Evolutionary conservation across 2,329 filamentous ascomycete species (phyloP), one percentile per base, ranked within the genome.

Genomic region (Zasmidium citrigriseum): DNA sequence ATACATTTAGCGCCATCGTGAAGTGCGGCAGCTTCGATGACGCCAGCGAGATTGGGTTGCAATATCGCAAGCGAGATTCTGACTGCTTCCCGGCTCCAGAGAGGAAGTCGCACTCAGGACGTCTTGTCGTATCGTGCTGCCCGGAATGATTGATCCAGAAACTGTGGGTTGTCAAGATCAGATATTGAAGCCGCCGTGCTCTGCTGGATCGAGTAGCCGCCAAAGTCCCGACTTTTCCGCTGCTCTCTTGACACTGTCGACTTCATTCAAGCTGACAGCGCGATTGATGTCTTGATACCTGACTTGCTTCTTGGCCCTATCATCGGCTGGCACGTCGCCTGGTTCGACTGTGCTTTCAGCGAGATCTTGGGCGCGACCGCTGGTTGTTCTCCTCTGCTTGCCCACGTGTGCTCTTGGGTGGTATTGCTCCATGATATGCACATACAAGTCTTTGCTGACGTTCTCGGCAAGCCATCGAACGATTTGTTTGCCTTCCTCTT

Each of bases 351-450:
- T 53, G 56, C 63, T 63, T 64, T 69, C 49, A 56, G 70, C 47
- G 24, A 70, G 59, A 67, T 70, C 64, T 52, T 66, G 62, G 16
- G 64, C 70, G 2, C 61, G 47, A 9, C 64, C 58, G 23, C 52
- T 62, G 11, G 61, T 67, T 12, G 58, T 67, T 57, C 78, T 76
- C 65, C 77, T 84, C 54, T 79, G 77, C 76, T 91, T 93, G 2
- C 91, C 91, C 0, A 96, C 91, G 72, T 96, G 86, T 0, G 89
- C 91, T 63, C 89, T 84, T 0, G 90, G 90, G 62, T 86, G 86
- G 69, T 95, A 95, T 75, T 96, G 91, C 74, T 96, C 90, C 90
- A 95, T 95, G 64, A 96, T 87, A 70, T 96, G 88, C 59, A 95
- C 83, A 73, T 93, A 93, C 46, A 89, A 80, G 72, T 95, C 90